phyloP scores from a whole-genome alignment of 1,139 yeast genomes.

The Taphrina wiesneri region DNA sequence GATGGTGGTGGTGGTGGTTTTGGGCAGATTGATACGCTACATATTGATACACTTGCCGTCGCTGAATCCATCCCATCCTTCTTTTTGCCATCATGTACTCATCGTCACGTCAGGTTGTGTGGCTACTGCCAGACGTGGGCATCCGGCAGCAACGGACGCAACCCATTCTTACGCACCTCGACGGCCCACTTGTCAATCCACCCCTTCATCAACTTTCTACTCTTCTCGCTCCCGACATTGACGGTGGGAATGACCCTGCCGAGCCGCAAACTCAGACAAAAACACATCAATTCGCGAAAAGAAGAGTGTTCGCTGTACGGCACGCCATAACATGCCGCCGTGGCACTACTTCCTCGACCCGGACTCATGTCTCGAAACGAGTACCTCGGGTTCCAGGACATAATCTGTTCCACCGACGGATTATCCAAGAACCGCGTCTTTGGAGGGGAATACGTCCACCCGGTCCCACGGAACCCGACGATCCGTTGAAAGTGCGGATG shows the following conservation, averaged over 20 bases:
- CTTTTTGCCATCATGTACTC: too few relatives aligned
- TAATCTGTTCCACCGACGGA: slow-evolving; percentile 38
- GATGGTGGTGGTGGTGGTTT: too few relatives aligned
- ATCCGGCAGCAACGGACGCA: neutral
- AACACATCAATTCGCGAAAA: slow-evolving; percentile 70
- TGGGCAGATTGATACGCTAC: too few relatives aligned
- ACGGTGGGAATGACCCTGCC: slow-evolving; percentile 77
- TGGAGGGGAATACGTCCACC: slow-evolving; percentile 65
- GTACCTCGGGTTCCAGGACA: slow-evolving; percentile 38
- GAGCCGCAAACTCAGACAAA: slow-evolving; percentile 57
- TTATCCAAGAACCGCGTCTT: slow-evolving; percentile 39
- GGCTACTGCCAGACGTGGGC: neutral
- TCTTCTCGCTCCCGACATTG: slow-evolving; percentile 46
- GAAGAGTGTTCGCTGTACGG: slow-evolving; percentile 97
- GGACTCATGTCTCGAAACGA: slow-evolving; percentile 37
- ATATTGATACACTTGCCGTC: too few relatives aligned
- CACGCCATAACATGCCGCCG: slow-evolving; percentile 47
- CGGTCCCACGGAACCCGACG: slow-evolving; percentile 75
- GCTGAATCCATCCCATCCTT: too few relatives aligned
- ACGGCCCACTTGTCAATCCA: slow-evolving; percentile 41
- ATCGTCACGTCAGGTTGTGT: too few relatives aligned
- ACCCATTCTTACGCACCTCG: slow-evolving; percentile 38
- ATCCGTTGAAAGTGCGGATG: slow-evolving; percentile 56
- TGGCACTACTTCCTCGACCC: slow-evolving; percentile 40
- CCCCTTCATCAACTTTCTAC: slow-evolving; percentile 39